These are phyloP conservation scores for Bidens hawaiensis DNA, from an alignment of 140 eudicot genomes.

Conservation along the genomic window DNA sequence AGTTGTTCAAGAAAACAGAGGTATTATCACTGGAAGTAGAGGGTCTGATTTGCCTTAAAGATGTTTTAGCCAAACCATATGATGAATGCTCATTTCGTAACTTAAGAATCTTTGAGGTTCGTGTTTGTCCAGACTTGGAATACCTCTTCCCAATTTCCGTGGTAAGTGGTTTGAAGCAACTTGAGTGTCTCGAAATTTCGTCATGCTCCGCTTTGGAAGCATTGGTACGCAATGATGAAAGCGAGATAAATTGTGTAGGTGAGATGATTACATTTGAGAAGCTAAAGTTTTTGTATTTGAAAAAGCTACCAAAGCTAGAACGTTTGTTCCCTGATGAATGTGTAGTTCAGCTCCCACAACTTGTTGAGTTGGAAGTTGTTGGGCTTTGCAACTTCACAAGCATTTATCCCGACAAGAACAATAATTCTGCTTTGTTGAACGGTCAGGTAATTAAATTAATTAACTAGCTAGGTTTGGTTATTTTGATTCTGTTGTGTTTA, in stretches of 20 bases:
- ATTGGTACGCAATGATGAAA: neutral
- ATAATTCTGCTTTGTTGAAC: no score
- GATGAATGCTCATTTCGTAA: neutral
- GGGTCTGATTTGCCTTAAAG: neutral
- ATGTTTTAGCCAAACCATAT: neutral
- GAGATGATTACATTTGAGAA: neutral
- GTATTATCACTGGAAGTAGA: neutral
- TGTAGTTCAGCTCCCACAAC: no score
- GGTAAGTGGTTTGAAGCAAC: neutral
- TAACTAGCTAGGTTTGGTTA: no score
- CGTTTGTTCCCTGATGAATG: no score
- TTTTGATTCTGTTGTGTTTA: no score
- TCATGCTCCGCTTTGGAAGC: neutral
- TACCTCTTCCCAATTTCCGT: neutral
- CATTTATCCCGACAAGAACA: no score
- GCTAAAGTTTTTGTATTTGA: no score
- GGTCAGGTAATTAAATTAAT: no score
- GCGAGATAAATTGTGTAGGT: neutral
- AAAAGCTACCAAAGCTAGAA: no score
- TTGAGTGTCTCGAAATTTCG: neutral
- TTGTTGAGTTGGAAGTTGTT: no score
- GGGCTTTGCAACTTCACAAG: no score
- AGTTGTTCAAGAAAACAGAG: constrained; percentile 12
- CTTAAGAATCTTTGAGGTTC: constrained; percentile 3
- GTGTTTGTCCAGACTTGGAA: neutral